phyloP scores from a whole-genome alignment of 192 early-diverging fungal genomes.

The Coemansia sp. region DNA sequence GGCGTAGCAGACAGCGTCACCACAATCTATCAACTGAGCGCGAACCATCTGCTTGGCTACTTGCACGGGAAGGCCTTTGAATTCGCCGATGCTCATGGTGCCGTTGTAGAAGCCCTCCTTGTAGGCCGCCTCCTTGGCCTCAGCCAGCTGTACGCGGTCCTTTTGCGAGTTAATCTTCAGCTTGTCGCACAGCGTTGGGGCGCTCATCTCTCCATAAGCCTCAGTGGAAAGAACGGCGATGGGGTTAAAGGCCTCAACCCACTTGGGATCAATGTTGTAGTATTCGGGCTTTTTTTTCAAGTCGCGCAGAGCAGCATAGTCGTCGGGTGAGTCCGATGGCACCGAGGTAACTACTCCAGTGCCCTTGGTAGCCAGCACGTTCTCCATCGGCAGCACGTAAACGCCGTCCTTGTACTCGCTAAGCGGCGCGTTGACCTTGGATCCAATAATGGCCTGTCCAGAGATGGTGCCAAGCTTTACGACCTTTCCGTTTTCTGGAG shows the following conservation, averaged over 20 bases:
- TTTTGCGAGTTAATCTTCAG: constrained; percentile 97
- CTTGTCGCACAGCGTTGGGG: constrained; percentile 81
- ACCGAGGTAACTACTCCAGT: constrained; percentile 99
- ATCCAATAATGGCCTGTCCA: constrained; percentile 82
- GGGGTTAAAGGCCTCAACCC: constrained; percentile 84
- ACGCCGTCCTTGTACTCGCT: constrained; percentile 71
- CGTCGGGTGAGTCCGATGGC: constrained; percentile 98
- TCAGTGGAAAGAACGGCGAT: constrained; percentile 87
- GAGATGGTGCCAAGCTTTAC: constrained; percentile 72
- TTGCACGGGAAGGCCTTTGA: constrained; percentile 80
- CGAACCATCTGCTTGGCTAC: constrained; percentile 89
- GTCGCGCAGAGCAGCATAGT: constrained; percentile 89
- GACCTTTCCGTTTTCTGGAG: constrained; percentile 67
- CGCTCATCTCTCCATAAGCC: constrained; percentile 82
- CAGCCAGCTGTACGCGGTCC: constrained; percentile 87
- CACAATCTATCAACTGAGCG: constrained; percentile 68
- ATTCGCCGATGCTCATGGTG: constrained; percentile 80
- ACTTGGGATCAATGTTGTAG: constrained; percentile 86
- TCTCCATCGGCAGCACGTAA: constrained; percentile 97
- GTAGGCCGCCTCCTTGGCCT: constrained; percentile 94
- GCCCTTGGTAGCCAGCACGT: constrained; percentile 92
- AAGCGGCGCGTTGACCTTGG: constrained; percentile 88
- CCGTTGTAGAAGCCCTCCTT: constrained; percentile 99
- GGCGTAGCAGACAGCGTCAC: constrained; percentile 83
- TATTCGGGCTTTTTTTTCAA: constrained; percentile 92